Percentiles rank a stretch among this genome's conserved stretches.
phyloP scores from a whole-genome alignment of 2,329 filamentous ascomycete species.

The Monascus ruber region DNA sequence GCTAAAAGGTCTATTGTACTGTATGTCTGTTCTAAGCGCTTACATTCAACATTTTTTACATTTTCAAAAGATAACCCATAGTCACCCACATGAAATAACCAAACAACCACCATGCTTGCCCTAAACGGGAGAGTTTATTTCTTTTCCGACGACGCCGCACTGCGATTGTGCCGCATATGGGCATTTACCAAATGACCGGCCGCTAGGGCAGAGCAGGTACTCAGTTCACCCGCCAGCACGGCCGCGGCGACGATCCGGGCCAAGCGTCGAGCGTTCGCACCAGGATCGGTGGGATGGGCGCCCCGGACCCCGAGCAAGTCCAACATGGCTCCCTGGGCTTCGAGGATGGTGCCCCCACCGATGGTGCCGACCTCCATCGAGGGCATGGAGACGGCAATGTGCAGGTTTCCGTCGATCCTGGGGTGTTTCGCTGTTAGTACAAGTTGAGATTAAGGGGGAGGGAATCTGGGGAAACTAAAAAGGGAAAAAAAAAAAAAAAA shows the following conservation, averaged over 20 bases:
- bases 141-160: conserved; percentile 47
- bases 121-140: no score
- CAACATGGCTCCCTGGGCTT: conserved; percentile 92
- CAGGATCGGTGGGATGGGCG: conserved; percentile 77
- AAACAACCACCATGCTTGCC: no score
- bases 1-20: no score
- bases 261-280: conserved; percentile 80
- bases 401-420: conserved; percentile 77
- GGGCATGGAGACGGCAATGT: conserved; percentile 97
- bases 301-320: conserved; percentile 90
- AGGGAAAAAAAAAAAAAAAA: no score
- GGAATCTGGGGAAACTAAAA: no score
- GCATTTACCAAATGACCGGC: conserved; percentile 84
- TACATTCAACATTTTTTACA: no score
- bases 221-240: conserved; percentile 84
- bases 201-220: conserved; percentile 80
- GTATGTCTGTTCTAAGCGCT: no score
- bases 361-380: conserved; percentile 96
- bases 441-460: background rate
- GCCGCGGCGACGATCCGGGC: conserved; percentile 80
- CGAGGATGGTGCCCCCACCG: conserved; percentile 90
- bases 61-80: no score
- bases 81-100: no score
- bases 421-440: conserved; percentile 8
- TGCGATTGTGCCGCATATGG: conserved; percentile 95